phyloP scores from a whole-genome alignment of 1,139 yeast species.

The Saccharomyces hybrid region DNA sequence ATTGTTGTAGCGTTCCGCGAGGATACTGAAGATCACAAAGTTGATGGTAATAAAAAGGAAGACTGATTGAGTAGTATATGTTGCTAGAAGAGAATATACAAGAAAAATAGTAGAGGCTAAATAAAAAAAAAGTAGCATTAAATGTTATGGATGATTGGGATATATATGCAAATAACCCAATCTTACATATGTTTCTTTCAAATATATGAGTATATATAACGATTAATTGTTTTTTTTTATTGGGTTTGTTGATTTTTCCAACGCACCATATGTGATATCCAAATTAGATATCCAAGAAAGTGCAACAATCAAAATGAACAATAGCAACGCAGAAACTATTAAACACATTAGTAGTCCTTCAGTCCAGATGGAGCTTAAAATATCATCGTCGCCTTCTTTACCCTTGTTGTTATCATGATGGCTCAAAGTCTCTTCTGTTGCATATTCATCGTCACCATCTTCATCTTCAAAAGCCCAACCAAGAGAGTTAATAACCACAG shows the following conservation, averaged over 20 bases:
- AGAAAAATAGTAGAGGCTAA: neutral
- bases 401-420: neutral
- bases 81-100: neutral
- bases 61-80: conserved; percentile 3
- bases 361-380: conserved; percentile 29
- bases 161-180: conserved; percentile 7
- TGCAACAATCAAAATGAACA: conserved; percentile 46
- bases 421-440: neutral
- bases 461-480: conserved; percentile 4
- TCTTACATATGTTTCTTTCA: neutral
- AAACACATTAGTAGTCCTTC: conserved; percentile 59
- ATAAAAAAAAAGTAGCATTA: neutral
- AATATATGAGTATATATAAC: conserved; percentile 5
- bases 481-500: conserved; percentile 15
- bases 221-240: conserved; percentile 48
- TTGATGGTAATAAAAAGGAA: conserved; percentile 25
- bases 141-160: neutral
- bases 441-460: conserved; percentile 3
- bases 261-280: conserved; percentile 60
- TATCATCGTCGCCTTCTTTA: conserved; percentile 14
- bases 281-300: conserved; percentile 54
- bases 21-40: conserved; percentile 42
- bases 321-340: conserved; percentile 47
- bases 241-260: conserved; percentile 58
- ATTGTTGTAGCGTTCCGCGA: conserved; percentile 83